Conservation (phyloP, 164 flowering plant genomes). For the Stephania yunnanensis region DNA sequence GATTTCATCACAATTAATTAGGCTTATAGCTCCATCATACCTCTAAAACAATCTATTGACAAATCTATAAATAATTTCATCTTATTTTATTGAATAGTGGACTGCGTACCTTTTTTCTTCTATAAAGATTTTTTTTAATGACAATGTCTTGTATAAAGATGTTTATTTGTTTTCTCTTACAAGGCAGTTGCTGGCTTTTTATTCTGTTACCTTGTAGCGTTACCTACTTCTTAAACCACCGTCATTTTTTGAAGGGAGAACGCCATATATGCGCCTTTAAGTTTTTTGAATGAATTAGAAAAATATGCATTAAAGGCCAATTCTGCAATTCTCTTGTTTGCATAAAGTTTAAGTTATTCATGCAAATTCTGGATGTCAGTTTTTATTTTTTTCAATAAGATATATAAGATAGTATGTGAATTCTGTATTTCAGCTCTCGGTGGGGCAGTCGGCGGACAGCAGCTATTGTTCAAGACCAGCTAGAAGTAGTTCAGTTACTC, state of each 20-base stretch:
- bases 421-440: constrained; percentile 60
- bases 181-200: background rate
- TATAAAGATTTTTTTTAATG: too few relatives aligned
- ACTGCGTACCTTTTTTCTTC: too few relatives aligned
- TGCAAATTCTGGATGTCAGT: too few relatives aligned
- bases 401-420: background rate
- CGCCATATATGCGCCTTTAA: too few relatives aligned
- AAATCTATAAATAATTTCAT: too few relatives aligned
- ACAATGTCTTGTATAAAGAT: too few relatives aligned
- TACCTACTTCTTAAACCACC: background rate
- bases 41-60: background rate
- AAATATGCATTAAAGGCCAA: too few relatives aligned
- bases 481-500: constrained; percentile 88
- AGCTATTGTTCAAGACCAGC: constrained; percentile 47
- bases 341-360: too few relatives aligned
- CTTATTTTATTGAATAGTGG: too few relatives aligned
- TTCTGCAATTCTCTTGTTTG: too few relatives aligned
- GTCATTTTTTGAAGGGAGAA: too few relatives aligned
- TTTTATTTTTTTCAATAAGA: background rate
- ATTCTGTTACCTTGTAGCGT: background rate
- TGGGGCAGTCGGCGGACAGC: constrained; percentile 67
- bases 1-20: too few relatives aligned
- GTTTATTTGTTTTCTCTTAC: background rate
- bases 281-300: background rate
- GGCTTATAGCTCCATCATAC: background rate